Evolutionary conservation across 2,329 filamentous ascomycete genomes (phyloP).

Genomic region (Pseudogymnoascus sp.): DNA sequence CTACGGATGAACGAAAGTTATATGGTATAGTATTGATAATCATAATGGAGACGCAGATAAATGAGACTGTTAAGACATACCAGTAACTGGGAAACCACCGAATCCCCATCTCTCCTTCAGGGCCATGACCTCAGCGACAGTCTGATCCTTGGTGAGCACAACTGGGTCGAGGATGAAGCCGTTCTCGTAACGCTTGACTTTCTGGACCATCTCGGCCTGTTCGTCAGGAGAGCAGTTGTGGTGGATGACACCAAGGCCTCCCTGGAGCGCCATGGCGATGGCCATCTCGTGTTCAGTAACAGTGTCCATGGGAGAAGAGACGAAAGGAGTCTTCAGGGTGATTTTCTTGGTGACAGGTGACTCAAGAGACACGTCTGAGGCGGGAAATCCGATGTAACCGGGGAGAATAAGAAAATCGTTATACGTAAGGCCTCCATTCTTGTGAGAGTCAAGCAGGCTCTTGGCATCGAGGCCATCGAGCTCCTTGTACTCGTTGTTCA

Average conservation of each 20-base stretch:
- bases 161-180: conserved; percentile 96
- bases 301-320: conserved; percentile 98
- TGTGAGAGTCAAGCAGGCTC: conserved; percentile 81
- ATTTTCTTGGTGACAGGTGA: conserved; percentile 93
- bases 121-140: conserved; percentile 81
- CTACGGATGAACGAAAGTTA: conserved; percentile 99
- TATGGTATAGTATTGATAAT: conserved; percentile 72
- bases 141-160: conserved; percentile 79
- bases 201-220: conserved; percentile 97
- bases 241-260: conserved; percentile 89
- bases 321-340: conserved; percentile 88
- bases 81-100: conserved; percentile 95
- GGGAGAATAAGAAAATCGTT: conserved; percentile 97
- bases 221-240: conserved; percentile 98
- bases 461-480: conserved; percentile 81
- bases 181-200: conserved; percentile 99
- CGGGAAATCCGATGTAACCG: conserved; percentile 96
- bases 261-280: conserved; percentile 88
- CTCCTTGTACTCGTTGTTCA: conserved; percentile 66
- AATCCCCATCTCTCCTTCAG: conserved; percentile 98
- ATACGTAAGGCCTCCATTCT: conserved; percentile 90
- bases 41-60: conserved; percentile 40
- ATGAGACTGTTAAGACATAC: conserved; percentile 49
- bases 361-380: conserved; percentile 79
- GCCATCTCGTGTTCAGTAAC: conserved; percentile 99